Base-by-base conservation (phyloP, 768 basidiomycete species). In the Leccinum olivaceopallidum region DNA sequence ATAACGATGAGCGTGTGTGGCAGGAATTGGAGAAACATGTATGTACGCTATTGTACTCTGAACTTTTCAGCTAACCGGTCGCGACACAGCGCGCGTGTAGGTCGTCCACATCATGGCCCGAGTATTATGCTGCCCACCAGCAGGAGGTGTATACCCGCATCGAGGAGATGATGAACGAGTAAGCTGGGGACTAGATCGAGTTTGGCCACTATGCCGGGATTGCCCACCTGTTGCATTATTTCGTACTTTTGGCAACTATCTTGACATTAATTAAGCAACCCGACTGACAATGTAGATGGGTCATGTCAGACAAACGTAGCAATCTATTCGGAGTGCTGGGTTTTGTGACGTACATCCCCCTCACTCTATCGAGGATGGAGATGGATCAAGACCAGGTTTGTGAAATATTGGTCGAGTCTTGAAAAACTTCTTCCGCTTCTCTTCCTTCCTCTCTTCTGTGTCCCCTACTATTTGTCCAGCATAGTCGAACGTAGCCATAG, bases 401-500 rank as follows among this genome's bases (percentile, higher is more conserved):
- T 71, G 70, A 51, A 77, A 73, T 64, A 80, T 77, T 32, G 78
- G 79, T 52, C 73, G 73, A 63, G 86, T 81, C 76, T 95, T 96
- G 82, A 96, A 96, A 78, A 97, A 96, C 44, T 78, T 82, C 75
- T 79, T 84, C 68, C 90, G 83, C 64, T 80, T 84, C 74, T 92
- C 91, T 70, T 93, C 92, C 67, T 78, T 74, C 57, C 76, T 72
- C 51, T 80, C 76, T 55, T 74, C 73, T 5, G 75, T 66, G 54
- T 81, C 78, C 47, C 85, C 85, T 12, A 76, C 69, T 59, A 89
- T 74, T 66, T 85, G 79, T 56, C 94, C 92, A 24, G 88, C 83
- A 64, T 89, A 89, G 67, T 94, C 90, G 70, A 89, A 92, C 44
- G 85, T 83, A 16, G 93, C 95, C 72, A 94, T 84, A 6, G 87